phyloP scores from a whole-genome alignment of 106 monocot genomes.

The Ottelia alismoides region DNA sequence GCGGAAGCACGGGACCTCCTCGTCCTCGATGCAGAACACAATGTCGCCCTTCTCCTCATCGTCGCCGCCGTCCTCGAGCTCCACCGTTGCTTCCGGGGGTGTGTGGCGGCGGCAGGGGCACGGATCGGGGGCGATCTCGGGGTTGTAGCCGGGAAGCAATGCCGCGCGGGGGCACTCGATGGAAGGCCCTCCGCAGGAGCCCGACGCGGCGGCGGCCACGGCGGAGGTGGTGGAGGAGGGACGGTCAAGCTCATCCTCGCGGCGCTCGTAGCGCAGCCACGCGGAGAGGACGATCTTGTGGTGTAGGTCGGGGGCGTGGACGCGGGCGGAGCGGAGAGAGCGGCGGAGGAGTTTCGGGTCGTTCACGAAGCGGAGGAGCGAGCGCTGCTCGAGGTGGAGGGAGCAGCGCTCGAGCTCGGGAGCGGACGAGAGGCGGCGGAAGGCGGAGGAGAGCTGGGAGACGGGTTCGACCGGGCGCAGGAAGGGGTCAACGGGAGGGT shows the following conservation, averaged over 20 bases:
- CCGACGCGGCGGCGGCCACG: conserved; percentile 14
- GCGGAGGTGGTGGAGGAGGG: conserved; percentile 20
- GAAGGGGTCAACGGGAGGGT: conserved; percentile 69
- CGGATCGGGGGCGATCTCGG: conserved; percentile 17
- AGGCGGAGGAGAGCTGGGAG: conserved; percentile 39
- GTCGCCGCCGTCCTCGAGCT: neutral
- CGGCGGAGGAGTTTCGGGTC: conserved; percentile 60
- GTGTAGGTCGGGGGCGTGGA: conserved; percentile 70
- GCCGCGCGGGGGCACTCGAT: conserved; percentile 79
- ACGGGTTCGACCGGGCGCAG: conserved; percentile 55
- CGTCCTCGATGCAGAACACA: conserved; percentile 73
- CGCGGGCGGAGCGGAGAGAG: conserved; percentile 54
- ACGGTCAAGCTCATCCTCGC: conserved; percentile 58
- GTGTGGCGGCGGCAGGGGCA: conserved; percentile 44
- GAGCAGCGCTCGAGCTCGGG: conserved; percentile 13
- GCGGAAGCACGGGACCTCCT: conserved; percentile 65
- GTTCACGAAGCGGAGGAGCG: conserved; percentile 32
- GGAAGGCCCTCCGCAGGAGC: conserved; percentile 32
- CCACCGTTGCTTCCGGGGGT: neutral
- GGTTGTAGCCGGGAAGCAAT: conserved; percentile 26
- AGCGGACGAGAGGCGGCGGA: conserved; percentile 24
- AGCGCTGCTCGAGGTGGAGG: conserved; percentile 49
- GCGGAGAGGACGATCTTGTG: conserved; percentile 77
- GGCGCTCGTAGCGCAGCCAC: conserved; percentile 86
- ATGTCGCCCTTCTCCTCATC: conserved; percentile 37